phyloP scores from a whole-genome alignment of 805 yeast genomes.

The Cyberlindnera bimundalis region DNA sequence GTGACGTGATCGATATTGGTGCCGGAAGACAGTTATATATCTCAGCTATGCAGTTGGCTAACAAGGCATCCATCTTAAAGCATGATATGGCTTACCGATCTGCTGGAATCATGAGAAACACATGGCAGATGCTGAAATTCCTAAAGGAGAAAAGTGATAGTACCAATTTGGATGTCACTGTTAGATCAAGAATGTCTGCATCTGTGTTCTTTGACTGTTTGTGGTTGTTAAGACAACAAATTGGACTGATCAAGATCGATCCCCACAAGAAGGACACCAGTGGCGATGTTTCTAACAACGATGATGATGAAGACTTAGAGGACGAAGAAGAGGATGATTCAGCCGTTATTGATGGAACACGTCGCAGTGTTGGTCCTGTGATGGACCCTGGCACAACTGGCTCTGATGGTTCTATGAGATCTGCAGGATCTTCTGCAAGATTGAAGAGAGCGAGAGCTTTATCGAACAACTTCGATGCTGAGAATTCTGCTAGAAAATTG shows the following conservation, averaged over 20 bases:
- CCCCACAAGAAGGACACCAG: conserved; percentile 19
- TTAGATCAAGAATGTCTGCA: conserved; percentile 86
- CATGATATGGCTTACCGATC: conserved; percentile 93
- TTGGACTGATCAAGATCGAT: conserved; percentile 74
- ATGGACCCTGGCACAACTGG: conserved; percentile 33
- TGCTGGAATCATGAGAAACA: conserved; percentile 88
- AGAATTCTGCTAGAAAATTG: conserved; percentile 67
- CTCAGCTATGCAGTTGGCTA: conserved; percentile 62
- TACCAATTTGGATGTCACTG: conserved; percentile 45
- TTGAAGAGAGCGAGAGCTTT: conserved; percentile 43
- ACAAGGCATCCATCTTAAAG: conserved; percentile 78
- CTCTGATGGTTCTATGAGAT: conserved; percentile 32
- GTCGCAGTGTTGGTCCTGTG: conserved; percentile 10
- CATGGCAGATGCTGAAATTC: conserved; percentile 83
- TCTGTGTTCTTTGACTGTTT: conserved; percentile 89
- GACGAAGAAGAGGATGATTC: conserved; percentile 24
- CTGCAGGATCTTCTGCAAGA: conserved; percentile 28
- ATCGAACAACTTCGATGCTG: conserved; percentile 59
- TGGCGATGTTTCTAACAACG: conserved; percentile 15
- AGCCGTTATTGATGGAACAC: conserved; percentile 19
- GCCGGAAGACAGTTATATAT: conserved; percentile 70
- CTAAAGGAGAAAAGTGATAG: conserved; percentile 47
- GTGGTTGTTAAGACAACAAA: conserved; percentile 78
- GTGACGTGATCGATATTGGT: conserved; percentile 60
- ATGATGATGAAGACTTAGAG: conserved; percentile 27